Base-by-base conservation (phyloP, 2,329 filamentous ascomycete genomes). In the Spiromastix sp. region DNA sequence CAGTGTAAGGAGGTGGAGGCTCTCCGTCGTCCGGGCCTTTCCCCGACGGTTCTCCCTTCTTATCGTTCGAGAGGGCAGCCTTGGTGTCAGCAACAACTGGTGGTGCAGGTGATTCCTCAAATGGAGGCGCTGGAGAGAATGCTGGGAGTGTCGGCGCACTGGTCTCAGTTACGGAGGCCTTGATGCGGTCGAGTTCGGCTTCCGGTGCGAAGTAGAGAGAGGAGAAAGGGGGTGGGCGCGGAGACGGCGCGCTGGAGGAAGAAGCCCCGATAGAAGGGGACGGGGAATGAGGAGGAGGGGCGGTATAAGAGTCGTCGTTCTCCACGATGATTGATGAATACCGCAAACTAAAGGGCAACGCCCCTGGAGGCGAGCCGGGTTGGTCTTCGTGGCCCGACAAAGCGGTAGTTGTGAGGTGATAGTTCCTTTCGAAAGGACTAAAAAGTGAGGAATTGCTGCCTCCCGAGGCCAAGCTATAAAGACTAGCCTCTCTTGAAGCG, bases 1-100 rank as follows among this genome's bases (percentile, higher is more conserved):
- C 42, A 48, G 84, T 86, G 61, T 98, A 98, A 38, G 91, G 89
- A 39, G 91, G 91, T 42, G 91, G 91, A 40, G 89, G 89, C 67
- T 96, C 91, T 63, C 77, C 74, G 64, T 96, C 89, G 68, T 79
- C 75, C 40, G 72, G 54, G 39, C 67, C 75, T 59, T 91, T 91
- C 49, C 76, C 77, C 40, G 78, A 78, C 24, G 78, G 74, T 49
- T 81, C 73, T 52, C 75, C 74, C 63, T 94, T 93, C 47, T 73
- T 81, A 60, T 93, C 86, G 48, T 67, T 71, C n/a, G 84, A 81
- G 52, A 93, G 77, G 34, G 79, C 83, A 50, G 81, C 78, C 64
- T 94, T 93, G 53, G 85, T 89, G 56, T 93, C 85, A 46, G 77
- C 75, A 50, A 73, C 64, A 47, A 71, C 65, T 21, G 68, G 66